Base-by-base conservation (phyloP, 2,329 filamentous ascomycete genomes). In the Neopestalotiopsis rosae region DNA sequence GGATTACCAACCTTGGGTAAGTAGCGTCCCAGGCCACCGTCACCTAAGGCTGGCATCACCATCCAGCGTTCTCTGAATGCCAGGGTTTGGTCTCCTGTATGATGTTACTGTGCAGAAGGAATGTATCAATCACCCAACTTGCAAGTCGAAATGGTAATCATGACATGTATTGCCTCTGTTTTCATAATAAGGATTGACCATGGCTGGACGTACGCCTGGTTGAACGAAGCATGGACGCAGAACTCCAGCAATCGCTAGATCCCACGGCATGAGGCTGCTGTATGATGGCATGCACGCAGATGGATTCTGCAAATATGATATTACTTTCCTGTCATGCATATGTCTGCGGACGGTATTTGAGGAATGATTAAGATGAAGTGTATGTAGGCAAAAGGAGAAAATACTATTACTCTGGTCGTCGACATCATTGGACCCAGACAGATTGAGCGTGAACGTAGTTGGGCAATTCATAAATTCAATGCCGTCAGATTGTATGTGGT, bases 1-100 rank as follows among this genome's bases (percentile, higher is more conserved):
- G 30, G 34, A 32, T 30, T n/a, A 30, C 17, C 59, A 20, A 30
- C 30, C 28, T 34, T 58, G n/a, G 17, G 17, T n/a, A n/a, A n/a
- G 45, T 20, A n/a, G 45, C 17, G 17, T 52, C 45, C 45, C 45
- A 52, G 45, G 45, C 45, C 17, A 20, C 45, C 45, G 45, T 52
- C 45, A 52, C 45, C 45, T 17, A 52, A n/a, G 45, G 34, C 34
- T 9, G 17, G 45, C 45, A 52, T 52, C 20, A 52, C 20, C 14
- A 52, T 52, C 45, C 45, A 52, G 17, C 45, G n/a, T 49, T 52
- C 45, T 52, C 20, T 24, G 45, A 52, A 30, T 49, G n/a, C 40
- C 61, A 49, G 61, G 38, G 38, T 52, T 52, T 64, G 59, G 38
- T 38, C 28, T 64, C 61, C 61, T 49, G 38, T 30, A 64, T 64